A percentile compares a stretch with the other conserved stretches of the same genome.
Conservation (phyloP, 345 rosid genomes). For the Citrus australasica region DNA sequence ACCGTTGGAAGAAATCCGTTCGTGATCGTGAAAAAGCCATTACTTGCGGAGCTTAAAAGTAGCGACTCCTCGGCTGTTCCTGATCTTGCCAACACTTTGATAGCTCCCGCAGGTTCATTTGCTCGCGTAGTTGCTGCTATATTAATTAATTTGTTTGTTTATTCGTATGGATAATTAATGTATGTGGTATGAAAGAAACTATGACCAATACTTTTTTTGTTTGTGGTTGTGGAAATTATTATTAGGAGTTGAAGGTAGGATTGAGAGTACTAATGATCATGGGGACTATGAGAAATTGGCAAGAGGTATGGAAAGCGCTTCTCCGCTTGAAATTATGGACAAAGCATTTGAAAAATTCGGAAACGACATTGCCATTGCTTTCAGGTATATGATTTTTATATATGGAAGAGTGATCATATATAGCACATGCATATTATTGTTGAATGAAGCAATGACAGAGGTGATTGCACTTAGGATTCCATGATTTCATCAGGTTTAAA, state of each 20-base stretch:
- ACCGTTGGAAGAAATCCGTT: background rate
- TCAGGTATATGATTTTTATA: background rate
- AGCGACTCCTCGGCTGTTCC: conserved; percentile 11
- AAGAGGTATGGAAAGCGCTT: background rate
- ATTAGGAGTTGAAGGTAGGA: background rate
- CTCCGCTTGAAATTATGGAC: background rate
- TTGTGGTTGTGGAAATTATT: background rate
- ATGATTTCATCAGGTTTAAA: background rate
- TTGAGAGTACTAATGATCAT: no score
- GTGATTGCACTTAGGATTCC: background rate
- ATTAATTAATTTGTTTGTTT: background rate
- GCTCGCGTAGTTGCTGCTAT: background rate
- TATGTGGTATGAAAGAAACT: background rate
- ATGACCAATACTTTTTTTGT: background rate
- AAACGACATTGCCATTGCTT: conserved; percentile 18
- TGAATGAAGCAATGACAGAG: background rate
- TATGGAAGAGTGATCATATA: background rate
- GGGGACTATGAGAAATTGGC: background rate
- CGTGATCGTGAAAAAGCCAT: background rate
- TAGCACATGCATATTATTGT: background rate
- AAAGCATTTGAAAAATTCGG: background rate
- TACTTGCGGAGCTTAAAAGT: conserved; percentile 13
- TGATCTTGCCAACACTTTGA: conserved; percentile 5
- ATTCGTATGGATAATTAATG: background rate
- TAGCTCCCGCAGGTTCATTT: conserved; percentile 5